Evolutionary conservation across 169 alveolate species (phyloP), one percentile per base, ranked within the genome.

Genomic region (Plasmodium gallinaceum): DNA sequence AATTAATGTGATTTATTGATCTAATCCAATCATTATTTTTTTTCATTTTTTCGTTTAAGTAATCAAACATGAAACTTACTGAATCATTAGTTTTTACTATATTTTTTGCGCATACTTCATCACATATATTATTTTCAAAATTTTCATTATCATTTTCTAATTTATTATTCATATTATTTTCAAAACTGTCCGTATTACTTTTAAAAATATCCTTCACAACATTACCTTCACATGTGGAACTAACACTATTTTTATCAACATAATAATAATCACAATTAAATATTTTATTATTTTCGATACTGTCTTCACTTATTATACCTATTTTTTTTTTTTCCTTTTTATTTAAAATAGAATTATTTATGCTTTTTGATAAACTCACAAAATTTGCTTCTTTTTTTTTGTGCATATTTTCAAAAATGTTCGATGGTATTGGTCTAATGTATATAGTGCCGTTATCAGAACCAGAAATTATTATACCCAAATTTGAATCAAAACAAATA

Each of bases 21-120:
- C 91, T 52, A 24, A 83, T 68, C 91, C 91, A 83, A 24, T 83
- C 91, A 64, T 83, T 78, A n/a, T 42, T 66, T 62, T 58, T 68
- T 54, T 69, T 57, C 74, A 83, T n/a, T 52, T 26, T 70, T 43
- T 70, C 62, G 46, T 32, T 60, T 42, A 83, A 32, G 22, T 16
- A 12, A 26, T 83, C 91, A 18, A 58, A 26, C 22, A 37, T 22
- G 16, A 83, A 69, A 37, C 39, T 42, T 18, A 83, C 3, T 9
- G 51, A 16, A 32, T 83, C 85, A 7, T 78, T 39, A n/a, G 20
- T 46, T 51, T 2, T 24, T 26, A 26, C 9, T 48, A 8, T 45
- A 22, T 43, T 60, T 43, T 78, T 78, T 62, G n/a, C 62, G 10
- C 0, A 20, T n/a, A 37, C 24, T 10, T 75, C 14, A 2, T 48